Evolutionary conservation across 108 stramenopile species (phyloP), one percentile per base, ranked within the genome.

Genomic region (Skeletonema grethae): DNA sequence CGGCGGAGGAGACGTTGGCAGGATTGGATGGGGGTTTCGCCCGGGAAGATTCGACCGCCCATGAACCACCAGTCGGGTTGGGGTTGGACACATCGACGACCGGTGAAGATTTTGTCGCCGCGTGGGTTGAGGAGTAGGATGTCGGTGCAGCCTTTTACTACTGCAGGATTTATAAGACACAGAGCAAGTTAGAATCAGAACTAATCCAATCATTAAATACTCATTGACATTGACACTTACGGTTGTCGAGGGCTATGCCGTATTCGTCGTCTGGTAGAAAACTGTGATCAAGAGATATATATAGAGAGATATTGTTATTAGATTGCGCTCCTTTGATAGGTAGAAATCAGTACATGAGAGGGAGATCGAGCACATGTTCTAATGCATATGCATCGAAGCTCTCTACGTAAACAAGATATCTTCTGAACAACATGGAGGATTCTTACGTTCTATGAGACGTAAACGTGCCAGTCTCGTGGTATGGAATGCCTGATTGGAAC

Each of bases 41-140:
- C 83, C 24, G 83, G 83, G 55, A 80, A 76, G 16, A 80, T 80
- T 12, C 83, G 36, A 6, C 83, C 83, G 12, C 83, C 83, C 38
- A 84, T 58, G 75, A 84, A 84, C 83, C 83, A 84, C 83, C 83
- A 84, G 58, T 84, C 83, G 12, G 83, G 83, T 53, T 84, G 83
- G 12, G 83, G 83, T 45, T 84, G 79, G 69, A 84, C 83, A 31
- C 75, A 55, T 67, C 83, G 69, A 56, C 63, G 68, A 2, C 83
- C 83, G 11, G 55, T 15, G 25, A 80, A 77, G 69, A 84, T 70
- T 24, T 61, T 68, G 10, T 41, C 61, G 22, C 69, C 75, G 34
- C 25, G 38, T 43, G 75, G 77, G 38, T 30, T 28, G 13, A 77
- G 48, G 36, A 84, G 59, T 53, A 84, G 57, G 7, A 84, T 63